A percentile compares a stretch with the other conserved stretches of the same genome.
phyloP scores from a whole-genome alignment of 805 yeast genomes.

The Hanseniaspora lindneri region DNA sequence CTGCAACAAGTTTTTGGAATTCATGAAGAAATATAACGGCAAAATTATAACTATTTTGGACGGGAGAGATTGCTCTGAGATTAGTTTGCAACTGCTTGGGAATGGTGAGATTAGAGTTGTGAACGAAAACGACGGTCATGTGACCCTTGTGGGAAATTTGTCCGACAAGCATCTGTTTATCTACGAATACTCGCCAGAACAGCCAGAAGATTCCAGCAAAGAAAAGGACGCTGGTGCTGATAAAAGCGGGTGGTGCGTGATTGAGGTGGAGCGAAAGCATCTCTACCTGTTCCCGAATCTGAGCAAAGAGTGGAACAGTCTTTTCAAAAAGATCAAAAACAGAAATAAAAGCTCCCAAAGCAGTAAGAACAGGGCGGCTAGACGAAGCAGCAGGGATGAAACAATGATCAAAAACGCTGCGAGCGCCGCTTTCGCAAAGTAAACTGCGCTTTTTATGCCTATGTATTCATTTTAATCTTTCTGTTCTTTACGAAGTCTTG shows the following conservation, averaged over 20 bases:
- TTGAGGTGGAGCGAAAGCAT: constrained; percentile 1
- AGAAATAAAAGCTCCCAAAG: not conserved
- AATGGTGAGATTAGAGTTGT: not conserved
- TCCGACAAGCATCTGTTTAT: not conserved
- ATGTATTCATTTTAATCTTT: too few relatives aligned
- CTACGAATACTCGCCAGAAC: constrained; percentile 8
- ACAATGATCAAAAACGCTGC: constrained; percentile 14
- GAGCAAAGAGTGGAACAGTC: constrained; percentile 11
- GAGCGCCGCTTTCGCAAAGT: constrained; percentile 1
- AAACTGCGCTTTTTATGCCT: not conserved
- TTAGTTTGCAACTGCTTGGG: not conserved
- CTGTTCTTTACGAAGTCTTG: too few relatives aligned
- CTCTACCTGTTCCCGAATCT: constrained; percentile 3
- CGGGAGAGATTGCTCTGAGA: constrained; percentile 24
- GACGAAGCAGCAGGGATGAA: not conserved
- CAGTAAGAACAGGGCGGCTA: not conserved
- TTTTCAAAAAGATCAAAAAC: constrained; percentile 9
- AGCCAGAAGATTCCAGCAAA: not conserved
- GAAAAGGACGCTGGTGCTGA: not conserved
- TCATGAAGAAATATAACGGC: constrained; percentile 32
- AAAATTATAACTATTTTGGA: constrained; percentile 30
- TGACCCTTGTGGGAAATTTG: not conserved
- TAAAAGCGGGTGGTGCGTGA: constrained; percentile 4
- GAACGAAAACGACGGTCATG: not conserved
- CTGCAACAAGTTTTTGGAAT: constrained; percentile 31